Evolutionary conservation across 78 protist species (phyloP).

Genomic region (Creolimax fragrantissima): DNA sequence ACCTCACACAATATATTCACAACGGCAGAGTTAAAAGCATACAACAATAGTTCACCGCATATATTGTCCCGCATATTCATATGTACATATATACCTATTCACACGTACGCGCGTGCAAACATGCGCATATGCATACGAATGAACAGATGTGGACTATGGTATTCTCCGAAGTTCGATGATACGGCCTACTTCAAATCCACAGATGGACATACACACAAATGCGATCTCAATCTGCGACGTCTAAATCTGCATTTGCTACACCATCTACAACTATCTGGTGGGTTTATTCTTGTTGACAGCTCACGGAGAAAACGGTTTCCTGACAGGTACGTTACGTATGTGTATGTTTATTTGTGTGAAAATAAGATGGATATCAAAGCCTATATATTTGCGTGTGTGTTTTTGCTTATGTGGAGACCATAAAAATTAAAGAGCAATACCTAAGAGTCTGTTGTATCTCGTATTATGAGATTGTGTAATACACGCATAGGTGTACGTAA

Average conservation of each 20-base stretch:
- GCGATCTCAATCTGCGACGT: neutral
- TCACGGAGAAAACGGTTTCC: neutral
- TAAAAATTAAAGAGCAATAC: no score
- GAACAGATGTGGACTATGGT: neutral
- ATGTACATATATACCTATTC: neutral
- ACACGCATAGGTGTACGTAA: no score
- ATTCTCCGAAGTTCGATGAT: neutral
- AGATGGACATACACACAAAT: neutral
- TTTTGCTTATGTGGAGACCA: no score
- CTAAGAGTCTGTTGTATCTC: no score
- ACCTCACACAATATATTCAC: neutral
- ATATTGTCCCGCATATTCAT: neutral
- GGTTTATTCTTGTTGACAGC: neutral
- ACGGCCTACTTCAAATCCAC: constrained; percentile 5
- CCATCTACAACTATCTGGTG: neutral
- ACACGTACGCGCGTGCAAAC: neutral
- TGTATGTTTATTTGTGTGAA: neutral
- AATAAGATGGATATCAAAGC: no score
- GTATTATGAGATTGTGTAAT: no score
- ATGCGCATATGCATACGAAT: neutral
- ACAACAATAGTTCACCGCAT: neutral
- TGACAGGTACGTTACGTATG: neutral
- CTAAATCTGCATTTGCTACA: neutral
- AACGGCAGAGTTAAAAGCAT: neutral
- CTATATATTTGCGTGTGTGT: neutral